These are phyloP conservation scores for Colletotrichum paranaense DNA, from an alignment of 2,329 filamentous ascomycete genomes.

Conservation along the genomic window DNA sequence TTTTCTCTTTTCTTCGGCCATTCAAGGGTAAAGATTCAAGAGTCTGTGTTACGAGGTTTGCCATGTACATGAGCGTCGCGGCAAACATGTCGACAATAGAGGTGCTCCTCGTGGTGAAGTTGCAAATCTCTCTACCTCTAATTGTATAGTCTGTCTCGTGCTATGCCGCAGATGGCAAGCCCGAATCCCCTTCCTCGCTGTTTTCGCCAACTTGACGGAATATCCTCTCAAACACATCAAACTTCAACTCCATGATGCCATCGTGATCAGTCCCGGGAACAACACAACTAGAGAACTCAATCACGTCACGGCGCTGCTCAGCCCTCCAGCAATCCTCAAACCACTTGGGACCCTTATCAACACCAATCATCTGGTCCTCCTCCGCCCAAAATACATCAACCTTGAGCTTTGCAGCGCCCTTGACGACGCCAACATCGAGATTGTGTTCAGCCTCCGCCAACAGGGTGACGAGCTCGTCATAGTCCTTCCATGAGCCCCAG, in stretches of 20 bases:
- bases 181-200: background rate
- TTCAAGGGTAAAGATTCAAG: background rate
- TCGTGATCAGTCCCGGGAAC: constrained; percentile 42
- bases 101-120: background rate
- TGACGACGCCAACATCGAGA: background rate
- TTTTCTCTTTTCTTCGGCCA: no score
- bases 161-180: background rate
- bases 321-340: constrained; percentile 43
- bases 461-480: constrained; percentile 42
- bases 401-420: constrained; percentile 35
- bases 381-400: constrained; percentile 44
- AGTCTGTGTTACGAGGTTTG: no score
- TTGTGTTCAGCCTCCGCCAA: constrained; percentile 34
- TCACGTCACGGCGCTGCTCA: constrained; percentile 7
- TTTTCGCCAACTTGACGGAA: constrained; percentile 5
- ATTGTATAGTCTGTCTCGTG: background rate
- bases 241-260: background rate
- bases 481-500: constrained; percentile 46
- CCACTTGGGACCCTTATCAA: constrained; percentile 41
- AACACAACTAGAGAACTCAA: constrained; percentile 39
- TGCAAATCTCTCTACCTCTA: background rate
- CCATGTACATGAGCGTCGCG: no score
- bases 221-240: constrained; percentile 14
- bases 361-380: constrained; percentile 44
- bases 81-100: background rate